A percentile compares a stretch with the other conserved stretches of the same genome.
Evolutionary conservation across 768 basidiomycete species (phyloP).

Genomic region (Mycena polygramma): DNA sequence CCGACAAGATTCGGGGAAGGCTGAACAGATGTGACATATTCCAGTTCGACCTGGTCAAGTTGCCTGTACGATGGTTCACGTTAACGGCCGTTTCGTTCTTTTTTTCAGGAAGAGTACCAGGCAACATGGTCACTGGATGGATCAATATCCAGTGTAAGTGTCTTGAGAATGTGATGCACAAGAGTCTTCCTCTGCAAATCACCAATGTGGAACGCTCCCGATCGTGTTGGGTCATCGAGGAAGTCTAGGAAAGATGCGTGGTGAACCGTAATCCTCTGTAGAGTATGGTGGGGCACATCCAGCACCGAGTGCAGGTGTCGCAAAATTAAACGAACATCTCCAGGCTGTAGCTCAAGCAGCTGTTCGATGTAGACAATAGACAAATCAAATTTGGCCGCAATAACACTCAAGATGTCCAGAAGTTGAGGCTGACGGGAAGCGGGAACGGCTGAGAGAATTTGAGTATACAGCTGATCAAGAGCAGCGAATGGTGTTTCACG

Average conservation of each 20-base stretch:
- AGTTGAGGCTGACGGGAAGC: neutral
- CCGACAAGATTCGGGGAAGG: too few relatives aligned
- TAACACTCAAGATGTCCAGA: neutral
- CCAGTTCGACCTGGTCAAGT: neutral
- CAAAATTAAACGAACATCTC: neutral
- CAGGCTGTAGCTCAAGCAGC: conserved; percentile 5
- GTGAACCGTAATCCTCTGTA: too few relatives aligned
- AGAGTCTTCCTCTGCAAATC: neutral
- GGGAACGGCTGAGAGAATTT: neutral
- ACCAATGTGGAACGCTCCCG: neutral
- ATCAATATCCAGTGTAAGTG: neutral
- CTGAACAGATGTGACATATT: neutral
- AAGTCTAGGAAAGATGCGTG: neutral
- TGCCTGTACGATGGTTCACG: neutral
- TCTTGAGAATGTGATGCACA: neutral
- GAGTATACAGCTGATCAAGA: conserved; percentile 1
- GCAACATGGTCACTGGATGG: conserved; percentile 4
- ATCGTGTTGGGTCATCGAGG: neutral
- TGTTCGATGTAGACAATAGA: neutral
- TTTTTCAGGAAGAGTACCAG: neutral
- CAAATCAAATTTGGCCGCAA: neutral
- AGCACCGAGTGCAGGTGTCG: neutral
- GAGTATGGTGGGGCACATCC: neutral
- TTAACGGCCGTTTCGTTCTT: too few relatives aligned
- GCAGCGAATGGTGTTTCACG: neutral